Evolutionary conservation across 345 rosid species (phyloP), one percentile per base, ranked within the genome.

Genomic region (Hibiscus trionum): DNA sequence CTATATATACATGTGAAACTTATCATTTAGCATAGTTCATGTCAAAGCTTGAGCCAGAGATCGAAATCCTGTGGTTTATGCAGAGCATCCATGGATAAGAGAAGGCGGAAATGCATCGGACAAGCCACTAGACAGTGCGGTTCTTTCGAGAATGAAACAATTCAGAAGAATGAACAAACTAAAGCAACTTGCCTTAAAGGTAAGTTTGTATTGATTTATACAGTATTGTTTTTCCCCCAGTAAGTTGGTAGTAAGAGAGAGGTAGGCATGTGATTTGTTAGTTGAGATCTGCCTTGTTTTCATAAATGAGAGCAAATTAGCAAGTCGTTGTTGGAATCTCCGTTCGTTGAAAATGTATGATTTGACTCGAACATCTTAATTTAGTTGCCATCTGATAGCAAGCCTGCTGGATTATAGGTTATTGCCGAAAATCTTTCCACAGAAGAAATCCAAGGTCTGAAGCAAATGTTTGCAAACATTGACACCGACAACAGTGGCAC

Each of bases 131-230:
- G 97, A 90, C 55, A 88, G 79, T 77, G 98, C 97, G 10, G 98
- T 92, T 35, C 90, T 93, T 46, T 84, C 90, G 26, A 86, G 97
- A 79, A 86, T 94, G 99, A 94, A 91, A 80, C 98, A 91, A 74
- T 93, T 93, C 83, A 85, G 96, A 79, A 91, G 88, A 50, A 91
- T 94, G 97, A 91, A 94, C 87, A 90, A 94, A 82, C 82, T 94
- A 39, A 92, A 90, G 88, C 89, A 90, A 80, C 97, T 94, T 63
- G 97, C 97, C 33, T 65, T 91, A 71, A 91, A 94, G 95, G 98
- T 88, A 77, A 75, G 31, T 11, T 27, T 26, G 0, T 64, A 60
- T 71, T 55, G 57, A n/a, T 58, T 24, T 61, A 27, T 12, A 11
- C 26, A 11, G 47, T 61, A 15, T 66, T 37, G 7, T 5, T 12